Evolutionary conservation across 129 eudicot genomes (phyloP), one percentile per base, ranked within the genome.

Genomic region (Arctium lappa): DNA sequence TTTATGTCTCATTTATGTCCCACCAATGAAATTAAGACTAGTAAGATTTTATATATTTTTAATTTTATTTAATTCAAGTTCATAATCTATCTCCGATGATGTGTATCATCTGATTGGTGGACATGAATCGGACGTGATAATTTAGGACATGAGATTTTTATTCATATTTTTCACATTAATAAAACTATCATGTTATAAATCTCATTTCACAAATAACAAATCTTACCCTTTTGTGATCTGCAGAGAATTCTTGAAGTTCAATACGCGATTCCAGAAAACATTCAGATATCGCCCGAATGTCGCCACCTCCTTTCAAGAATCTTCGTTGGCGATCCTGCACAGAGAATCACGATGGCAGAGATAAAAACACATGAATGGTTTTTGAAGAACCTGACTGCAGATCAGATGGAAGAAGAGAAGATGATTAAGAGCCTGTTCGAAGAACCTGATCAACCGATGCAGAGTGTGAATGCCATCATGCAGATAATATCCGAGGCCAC

Each of bases 401-500:
- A 93, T 76, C 86, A 93, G 11, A 86, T 91, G 89, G 90, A 93
- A 48, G 98, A 95, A 27, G 82, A 78, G 29, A 83, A 80, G 31
- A 84, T 88, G 83, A 85, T 88, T 75, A 87, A 87, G 30, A 85
- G 76, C 86, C 94, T 84, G 81, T 95, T 90, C 83, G 93, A 91
- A 83, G 95, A 95, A 71, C 91, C 98, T 10, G 94, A 91, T 70
- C 91, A 91, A 75, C 99, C 99, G 10, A 93, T 91, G 97, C 99
- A 95, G 81, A 91, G 97, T 85, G 69, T 89, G 8, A 93, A 95
- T 78, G 78, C 68, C 3, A 93, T 95, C 85, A 95, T 95, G 99
- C 91, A 93, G 78, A 95, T 95, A 80, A 88, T 95, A 72, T 87
- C 95, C 0, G 98, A 93, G 85, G 99, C 99, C 66, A 95, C 98